These are phyloP conservation scores for Dionaea muscipula DNA, from an alignment of 179 eudicot genomes.

Conservation along the genomic window DNA sequence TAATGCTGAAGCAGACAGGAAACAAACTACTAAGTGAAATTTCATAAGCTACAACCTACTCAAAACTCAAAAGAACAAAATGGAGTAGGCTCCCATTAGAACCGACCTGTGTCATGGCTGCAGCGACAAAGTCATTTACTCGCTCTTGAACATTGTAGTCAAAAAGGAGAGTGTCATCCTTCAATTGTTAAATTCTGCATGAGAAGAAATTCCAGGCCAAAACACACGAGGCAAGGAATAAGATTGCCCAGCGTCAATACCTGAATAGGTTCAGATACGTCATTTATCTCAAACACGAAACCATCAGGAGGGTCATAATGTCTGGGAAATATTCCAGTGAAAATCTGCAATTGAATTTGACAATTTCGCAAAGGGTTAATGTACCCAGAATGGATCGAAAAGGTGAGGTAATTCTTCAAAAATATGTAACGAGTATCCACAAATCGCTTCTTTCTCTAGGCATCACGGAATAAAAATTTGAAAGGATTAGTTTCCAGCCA, in stretches of 20 bases:
- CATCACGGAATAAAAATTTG: not conserved
- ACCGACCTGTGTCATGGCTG: conserved; percentile 72
- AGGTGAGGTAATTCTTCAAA: not conserved
- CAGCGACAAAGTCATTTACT: conserved; percentile 86
- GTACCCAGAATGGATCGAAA: not conserved
- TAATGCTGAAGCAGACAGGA: no score
- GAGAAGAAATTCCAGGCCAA: not conserved
- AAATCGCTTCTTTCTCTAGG: not conserved
- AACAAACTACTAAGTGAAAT: not conserved
- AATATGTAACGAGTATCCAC: not conserved
- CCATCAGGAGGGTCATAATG: conserved; percentile 87
- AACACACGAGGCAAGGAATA: not conserved
- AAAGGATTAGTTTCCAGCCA: not conserved
- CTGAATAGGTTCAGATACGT: conserved; percentile 68
- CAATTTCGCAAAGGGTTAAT: conserved; percentile 4
- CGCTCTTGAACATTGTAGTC: conserved; percentile 85
- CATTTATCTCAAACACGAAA: conserved; percentile 81
- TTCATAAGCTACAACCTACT: not conserved
- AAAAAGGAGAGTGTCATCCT: conserved; percentile 71
- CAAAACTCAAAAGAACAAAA: not conserved
- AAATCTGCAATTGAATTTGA: conserved; percentile 43
- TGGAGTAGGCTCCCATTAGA: not conserved
- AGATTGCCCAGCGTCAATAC: conserved; percentile 23
- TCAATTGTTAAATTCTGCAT: conserved; percentile 14
- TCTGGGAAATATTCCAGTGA: conserved; percentile 70